phyloP scores from a whole-genome alignment of 768 basidiomycete genomes.

The Paxillus ammoniavirescens region DNA sequence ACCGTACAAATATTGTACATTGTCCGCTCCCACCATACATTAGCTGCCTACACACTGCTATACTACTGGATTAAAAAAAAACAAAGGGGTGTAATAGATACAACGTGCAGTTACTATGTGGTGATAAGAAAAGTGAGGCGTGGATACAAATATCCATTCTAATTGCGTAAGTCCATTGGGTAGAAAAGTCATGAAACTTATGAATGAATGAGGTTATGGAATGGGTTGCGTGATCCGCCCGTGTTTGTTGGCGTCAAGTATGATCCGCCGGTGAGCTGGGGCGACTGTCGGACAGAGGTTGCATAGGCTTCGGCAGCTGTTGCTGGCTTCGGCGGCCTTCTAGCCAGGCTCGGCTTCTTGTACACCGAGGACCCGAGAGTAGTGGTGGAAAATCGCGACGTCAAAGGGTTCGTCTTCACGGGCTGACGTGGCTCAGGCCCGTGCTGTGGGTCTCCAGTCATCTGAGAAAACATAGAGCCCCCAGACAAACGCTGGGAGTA shows the following conservation, averaged over 20 bases:
- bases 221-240: conserved; percentile 53
- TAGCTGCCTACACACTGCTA: conserved; percentile 16
- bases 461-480: conserved; percentile 65
- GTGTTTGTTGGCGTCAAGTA: conserved; percentile 43
- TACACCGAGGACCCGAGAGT: conserved; percentile 39
- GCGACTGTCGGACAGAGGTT: conserved; percentile 41
- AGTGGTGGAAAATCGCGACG: conserved; percentile 49
- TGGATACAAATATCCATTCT: conserved; percentile 15
- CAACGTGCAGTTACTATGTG: conserved; percentile 13
- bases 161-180: conserved; percentile 27
- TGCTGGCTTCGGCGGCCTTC: conserved; percentile 26
- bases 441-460: conserved; percentile 60
- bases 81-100: conserved; percentile 12
- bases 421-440: conserved; percentile 76
- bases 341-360: conserved; percentile 30
- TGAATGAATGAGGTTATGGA: conserved; percentile 32
- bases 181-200: conserved; percentile 11
- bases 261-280: conserved; percentile 32
- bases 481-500: conserved; percentile 39
- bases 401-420: conserved; percentile 45
- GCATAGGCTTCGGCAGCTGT: conserved; percentile 67
- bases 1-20: conserved; percentile 10
- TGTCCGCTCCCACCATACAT: conserved; percentile 9
- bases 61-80: conserved; percentile 7
- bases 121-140: conserved; percentile 6